Conservation (phyloP, 2,329 filamentous ascomycete species). For the Cadophora sp. region DNA sequence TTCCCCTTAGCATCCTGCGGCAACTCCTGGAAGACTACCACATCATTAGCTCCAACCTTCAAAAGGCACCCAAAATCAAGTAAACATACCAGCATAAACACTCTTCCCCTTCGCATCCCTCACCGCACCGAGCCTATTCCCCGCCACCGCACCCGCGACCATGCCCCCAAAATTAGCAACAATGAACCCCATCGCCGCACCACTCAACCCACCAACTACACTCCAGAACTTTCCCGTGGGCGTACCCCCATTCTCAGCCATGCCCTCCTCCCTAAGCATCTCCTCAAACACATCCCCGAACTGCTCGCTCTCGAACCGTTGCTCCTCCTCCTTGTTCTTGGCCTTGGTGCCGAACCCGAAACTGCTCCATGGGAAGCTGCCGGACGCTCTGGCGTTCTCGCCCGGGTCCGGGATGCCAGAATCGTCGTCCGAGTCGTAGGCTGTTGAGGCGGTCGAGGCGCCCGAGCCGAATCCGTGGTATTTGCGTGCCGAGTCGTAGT, state of each 20-base stretch:
- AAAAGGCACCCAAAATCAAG: slow-evolving; percentile 55
- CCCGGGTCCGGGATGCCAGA: slow-evolving; percentile 49
- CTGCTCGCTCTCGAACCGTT: slow-evolving; percentile 74
- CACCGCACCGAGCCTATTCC: slow-evolving; percentile 88
- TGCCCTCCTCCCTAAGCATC: slow-evolving; percentile 85
- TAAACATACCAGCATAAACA: slow-evolving; percentile 71
- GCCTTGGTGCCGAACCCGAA: slow-evolving; percentile 61
- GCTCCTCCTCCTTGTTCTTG: slow-evolving; percentile 57
- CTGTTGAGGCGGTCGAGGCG: slow-evolving; percentile 49
- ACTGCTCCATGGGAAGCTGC: slow-evolving; percentile 76
- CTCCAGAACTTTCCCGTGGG: slow-evolving; percentile 84
- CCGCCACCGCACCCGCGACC: slow-evolving; percentile 88
- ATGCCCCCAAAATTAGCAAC: slow-evolving; percentile 90
- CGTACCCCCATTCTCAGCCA: slow-evolving; percentile 73
- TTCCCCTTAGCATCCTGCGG: slow-evolving; percentile 82
- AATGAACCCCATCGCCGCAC: slow-evolving; percentile 92
- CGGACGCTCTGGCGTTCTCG: slow-evolving; percentile 47
- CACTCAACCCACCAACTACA: slow-evolving; percentile 82
- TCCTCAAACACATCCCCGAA: slow-evolving; percentile 90
- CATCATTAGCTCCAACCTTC: slow-evolving; percentile 13
- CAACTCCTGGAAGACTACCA: slow-evolving; percentile 66
- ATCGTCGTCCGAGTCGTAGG: slow-evolving; percentile 55
- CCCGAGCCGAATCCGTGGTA: slow-evolving; percentile 58
- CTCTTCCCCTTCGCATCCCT: slow-evolving; percentile 93
- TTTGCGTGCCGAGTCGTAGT: slow-evolving; percentile 80